Conservation (phyloP, 1,284 basidiomycete genomes). For the Trametes sp. region DNA sequence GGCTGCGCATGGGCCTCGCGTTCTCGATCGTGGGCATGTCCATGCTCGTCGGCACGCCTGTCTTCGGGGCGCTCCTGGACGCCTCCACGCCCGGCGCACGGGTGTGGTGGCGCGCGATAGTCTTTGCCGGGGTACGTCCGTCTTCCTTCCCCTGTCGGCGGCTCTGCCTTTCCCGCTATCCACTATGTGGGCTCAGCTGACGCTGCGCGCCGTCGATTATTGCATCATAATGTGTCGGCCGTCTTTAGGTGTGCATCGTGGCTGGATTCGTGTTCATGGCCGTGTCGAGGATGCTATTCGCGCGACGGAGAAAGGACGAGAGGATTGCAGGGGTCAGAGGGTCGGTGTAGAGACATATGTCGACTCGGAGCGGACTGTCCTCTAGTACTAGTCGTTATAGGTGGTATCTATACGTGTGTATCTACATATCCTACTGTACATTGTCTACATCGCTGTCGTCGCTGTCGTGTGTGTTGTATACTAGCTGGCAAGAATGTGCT, state of each 20-base stretch:
- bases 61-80: constrained; percentile 48
- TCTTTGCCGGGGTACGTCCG: constrained; percentile 30
- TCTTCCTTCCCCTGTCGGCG: not conserved
- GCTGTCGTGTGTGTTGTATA: not conserved
- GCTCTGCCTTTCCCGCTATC: not conserved
- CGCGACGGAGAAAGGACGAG: not conserved
- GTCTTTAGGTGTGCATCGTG: constrained; percentile 29
- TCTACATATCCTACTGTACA: not conserved
- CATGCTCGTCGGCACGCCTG: constrained; percentile 58
- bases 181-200: constrained; percentile 29
- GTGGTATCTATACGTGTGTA: not conserved
- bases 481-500: not conserved
- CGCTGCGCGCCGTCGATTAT: not conserved
- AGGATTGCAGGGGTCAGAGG: not conserved
- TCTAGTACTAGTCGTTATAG: not conserved
- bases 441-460: not conserved
- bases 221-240: not conserved
- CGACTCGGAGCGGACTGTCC: not conserved
- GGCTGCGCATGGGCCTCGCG: constrained; percentile 60
- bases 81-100: constrained; percentile 7
- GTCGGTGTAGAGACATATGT: not conserved
- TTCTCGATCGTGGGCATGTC: constrained; percentile 57
- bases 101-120: constrained; percentile 29
- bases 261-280: constrained; percentile 33
- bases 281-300: constrained; percentile 30